These are phyloP conservation scores for Acanthamoeba polyphaga DNA, from an alignment of 208 protist species.

Conservation along the genomic window DNA sequence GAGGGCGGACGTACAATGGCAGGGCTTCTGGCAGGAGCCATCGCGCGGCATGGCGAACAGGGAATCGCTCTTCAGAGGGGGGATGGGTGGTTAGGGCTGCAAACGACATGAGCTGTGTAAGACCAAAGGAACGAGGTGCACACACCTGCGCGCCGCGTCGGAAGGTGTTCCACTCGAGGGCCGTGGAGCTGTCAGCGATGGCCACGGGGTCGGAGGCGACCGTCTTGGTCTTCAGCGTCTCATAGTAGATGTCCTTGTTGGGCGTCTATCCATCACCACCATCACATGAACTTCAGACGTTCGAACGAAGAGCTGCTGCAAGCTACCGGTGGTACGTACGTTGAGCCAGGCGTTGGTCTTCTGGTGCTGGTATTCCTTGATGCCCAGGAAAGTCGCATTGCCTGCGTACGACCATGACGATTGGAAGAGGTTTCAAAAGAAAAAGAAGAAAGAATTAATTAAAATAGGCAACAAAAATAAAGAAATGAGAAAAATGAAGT, in stretches of 20 bases:
- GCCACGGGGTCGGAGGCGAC: neutral
- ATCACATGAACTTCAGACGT: neutral
- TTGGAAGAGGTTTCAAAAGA: neutral
- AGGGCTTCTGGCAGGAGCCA: constrained; percentile 31
- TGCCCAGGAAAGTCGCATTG: constrained; percentile 37
- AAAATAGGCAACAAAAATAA: too few relatives aligned
- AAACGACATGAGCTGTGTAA: neutral
- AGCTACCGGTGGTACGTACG: neutral
- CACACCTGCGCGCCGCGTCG: neutral
- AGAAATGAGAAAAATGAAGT: too few relatives aligned
- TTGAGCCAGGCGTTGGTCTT: constrained; percentile 34
- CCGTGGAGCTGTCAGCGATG: neutral
- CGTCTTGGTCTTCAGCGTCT: constrained; percentile 12
- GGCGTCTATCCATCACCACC: neutral
- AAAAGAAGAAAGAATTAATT: too few relatives aligned
- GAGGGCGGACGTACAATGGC: neutral
- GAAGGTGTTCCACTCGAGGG: constrained; percentile 37
- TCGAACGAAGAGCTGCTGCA: too few relatives aligned
- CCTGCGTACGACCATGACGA: neutral
- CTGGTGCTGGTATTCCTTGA: constrained; percentile 30
- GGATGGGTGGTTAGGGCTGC: neutral
- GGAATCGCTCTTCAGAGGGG: neutral
- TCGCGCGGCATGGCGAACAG: constrained; percentile 33
- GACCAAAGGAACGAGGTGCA: neutral
- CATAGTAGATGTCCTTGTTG: constrained; percentile 47